Base-by-base conservation (phyloP, 768 basidiomycete species). In the Suillus spraguei region DNA sequence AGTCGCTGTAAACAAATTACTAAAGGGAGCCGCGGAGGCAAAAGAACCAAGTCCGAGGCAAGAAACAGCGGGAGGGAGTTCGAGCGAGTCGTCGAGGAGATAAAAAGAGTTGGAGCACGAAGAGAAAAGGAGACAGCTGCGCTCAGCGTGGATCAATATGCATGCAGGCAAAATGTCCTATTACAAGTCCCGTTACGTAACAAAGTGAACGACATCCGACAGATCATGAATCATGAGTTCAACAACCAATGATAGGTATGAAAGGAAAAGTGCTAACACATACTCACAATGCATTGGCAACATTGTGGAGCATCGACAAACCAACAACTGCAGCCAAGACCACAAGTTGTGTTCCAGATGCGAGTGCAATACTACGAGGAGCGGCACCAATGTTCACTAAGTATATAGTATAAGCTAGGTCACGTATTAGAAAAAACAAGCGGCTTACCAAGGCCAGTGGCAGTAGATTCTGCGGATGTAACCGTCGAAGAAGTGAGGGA, bases 281-380 rank as follows among this genome's bases (percentile, higher is more conserved):
- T 5, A 11, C n/a, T 36, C 53, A 58, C 17, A 58, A 58, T 20
- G 39, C n/a, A 17, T 41, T 17, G 39, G 5, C 38, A 5, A 58
- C 17, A 41, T 41, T 39, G 9, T 60, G 24, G 3, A 64, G 47
- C n/a, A 63, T 47, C 50, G 66, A 39, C 22, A 69, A 6, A 5
- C 66, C 42, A 10, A 66, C 38, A 32, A 60, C 16, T 8, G n/a
- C 44, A 14, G 60, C 69, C 52, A 73, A 36, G 32, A 59, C 52
- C 16, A 28, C 35, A 8, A 59, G 38, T 24, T 60, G 58, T 28
- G 55, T 33, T 14, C 59, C 36, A 6, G 61, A 60, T 6, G 28
- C 36, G 14, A 54, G 13, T 10, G 65, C 60, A 1, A 65, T 60
- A 49, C 49, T 24, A 33, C 53, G 70, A 4, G 70, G 28, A 8